Conservation (phyloP, 306 rosid species). For the Gillenia trifoliata region DNA sequence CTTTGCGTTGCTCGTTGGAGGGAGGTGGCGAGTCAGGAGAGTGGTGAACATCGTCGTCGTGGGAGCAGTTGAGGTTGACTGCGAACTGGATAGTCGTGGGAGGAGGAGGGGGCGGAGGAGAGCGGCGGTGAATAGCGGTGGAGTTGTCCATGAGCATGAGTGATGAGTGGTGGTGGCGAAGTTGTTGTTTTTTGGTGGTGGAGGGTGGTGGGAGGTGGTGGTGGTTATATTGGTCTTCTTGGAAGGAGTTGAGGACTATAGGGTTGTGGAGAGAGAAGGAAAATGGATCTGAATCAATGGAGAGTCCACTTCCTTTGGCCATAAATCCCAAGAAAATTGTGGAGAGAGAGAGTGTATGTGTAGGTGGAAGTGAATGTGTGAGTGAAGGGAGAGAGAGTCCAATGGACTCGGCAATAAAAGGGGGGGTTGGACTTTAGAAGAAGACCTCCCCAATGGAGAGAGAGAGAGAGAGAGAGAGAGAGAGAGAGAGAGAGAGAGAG, state of each 20-base stretch:
- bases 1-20: conserved; percentile 14
- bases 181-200: background rate
- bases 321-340: conserved; percentile 29
- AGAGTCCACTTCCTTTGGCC: conserved; percentile 68
- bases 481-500: too few species aligned
- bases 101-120: conserved; percentile 29
- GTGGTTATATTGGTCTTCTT: conserved; percentile 24
- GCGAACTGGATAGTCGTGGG: conserved; percentile 38
- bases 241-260: conserved; percentile 61
- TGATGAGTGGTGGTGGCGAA: background rate
- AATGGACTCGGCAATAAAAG: conserved; percentile 69
- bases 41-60: background rate
- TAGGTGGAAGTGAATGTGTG: conserved; percentile 34
- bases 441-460: conserved; percentile 19
- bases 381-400: conserved; percentile 27
- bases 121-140: background rate
- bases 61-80: conserved; percentile 47
- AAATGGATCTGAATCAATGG: conserved; percentile 82
- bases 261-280: conserved; percentile 48
- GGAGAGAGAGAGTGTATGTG: conserved; percentile 23
- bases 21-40: conserved; percentile 20
- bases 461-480: too few species aligned
- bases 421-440: conserved; percentile 47
- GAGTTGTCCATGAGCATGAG: background rate
- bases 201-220: background rate